Evolutionary conservation across 2,329 filamentous ascomycete genomes (phyloP).

Genomic region (Aureobasidium pullulans): DNA sequence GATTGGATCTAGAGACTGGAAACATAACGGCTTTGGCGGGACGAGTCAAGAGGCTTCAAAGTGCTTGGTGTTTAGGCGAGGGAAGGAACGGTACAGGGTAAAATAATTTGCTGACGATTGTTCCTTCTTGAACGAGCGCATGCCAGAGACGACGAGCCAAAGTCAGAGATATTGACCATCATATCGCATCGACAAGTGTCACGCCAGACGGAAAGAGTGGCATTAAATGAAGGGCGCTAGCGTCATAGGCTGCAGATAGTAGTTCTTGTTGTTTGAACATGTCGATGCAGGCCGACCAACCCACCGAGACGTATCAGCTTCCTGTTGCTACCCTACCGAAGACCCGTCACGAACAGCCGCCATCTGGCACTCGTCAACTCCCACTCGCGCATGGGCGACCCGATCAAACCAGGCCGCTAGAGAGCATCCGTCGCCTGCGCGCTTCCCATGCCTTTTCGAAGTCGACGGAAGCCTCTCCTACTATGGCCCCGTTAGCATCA

Average conservation of each 20-base stretch:
- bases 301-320: constrained; percentile 1
- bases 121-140: neutral
- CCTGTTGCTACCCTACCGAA: constrained; percentile 1
- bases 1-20: neutral
- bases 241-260: constrained; percentile 2
- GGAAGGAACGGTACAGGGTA: neutral
- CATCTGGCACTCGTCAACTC: neutral
- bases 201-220: neutral
- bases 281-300: neutral
- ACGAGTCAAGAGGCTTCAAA: neutral
- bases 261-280: neutral
- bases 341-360: neutral
- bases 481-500: neutral
- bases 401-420: neutral
- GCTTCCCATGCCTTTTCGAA: neutral
- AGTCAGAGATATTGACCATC: neutral
- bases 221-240: constrained; percentile 10
- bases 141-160: neutral
- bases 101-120: neutral
- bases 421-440: constrained; percentile 4
- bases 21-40: neutral
- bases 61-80: neutral
- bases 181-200: neutral
- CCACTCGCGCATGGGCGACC: neutral
- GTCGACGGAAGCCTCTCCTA: neutral